phyloP scores from a whole-genome alignment of 352 stramenopile genomes.

The Pythium phragmitis region DNA sequence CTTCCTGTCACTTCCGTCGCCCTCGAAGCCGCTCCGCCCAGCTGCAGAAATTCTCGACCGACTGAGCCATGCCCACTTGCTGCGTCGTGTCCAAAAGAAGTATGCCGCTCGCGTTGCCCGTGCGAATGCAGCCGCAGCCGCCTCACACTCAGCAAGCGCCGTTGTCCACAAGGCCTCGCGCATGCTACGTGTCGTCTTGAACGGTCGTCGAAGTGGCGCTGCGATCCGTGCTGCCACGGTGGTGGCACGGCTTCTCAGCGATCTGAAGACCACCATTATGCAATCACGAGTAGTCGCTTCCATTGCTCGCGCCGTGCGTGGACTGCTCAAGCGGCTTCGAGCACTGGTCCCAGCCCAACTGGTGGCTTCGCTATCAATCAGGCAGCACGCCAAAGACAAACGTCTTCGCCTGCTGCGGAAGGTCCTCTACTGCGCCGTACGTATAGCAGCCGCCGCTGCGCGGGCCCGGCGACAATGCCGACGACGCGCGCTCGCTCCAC shows the following conservation, averaged over 20 bases:
- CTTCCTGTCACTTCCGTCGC: constrained; percentile 6
- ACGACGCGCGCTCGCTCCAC: background rate
- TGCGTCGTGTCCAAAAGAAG: background rate
- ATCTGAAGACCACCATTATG: background rate
- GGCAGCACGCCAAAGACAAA: background rate
- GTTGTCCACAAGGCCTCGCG: background rate
- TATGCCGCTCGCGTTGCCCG: background rate
- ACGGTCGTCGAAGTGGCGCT: background rate
- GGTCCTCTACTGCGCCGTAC: background rate
- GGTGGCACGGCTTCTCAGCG: background rate
- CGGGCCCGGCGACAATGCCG: background rate
- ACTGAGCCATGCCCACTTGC: background rate
- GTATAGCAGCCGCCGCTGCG: background rate
- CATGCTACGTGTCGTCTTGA: background rate
- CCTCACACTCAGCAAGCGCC: background rate
- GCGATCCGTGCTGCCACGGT: background rate
- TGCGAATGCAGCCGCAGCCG: background rate
- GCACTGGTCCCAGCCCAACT: background rate
- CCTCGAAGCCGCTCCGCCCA: constrained; percentile 3
- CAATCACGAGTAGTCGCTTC: background rate
- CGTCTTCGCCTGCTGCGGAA: background rate
- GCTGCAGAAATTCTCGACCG: background rate
- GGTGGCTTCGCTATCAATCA: background rate
- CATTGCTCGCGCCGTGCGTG: background rate
- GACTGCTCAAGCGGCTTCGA: background rate